These are phyloP conservation scores for Skeletonema costatum DNA, from an alignment of 108 stramenopile species.

Conservation along the genomic window DNA sequence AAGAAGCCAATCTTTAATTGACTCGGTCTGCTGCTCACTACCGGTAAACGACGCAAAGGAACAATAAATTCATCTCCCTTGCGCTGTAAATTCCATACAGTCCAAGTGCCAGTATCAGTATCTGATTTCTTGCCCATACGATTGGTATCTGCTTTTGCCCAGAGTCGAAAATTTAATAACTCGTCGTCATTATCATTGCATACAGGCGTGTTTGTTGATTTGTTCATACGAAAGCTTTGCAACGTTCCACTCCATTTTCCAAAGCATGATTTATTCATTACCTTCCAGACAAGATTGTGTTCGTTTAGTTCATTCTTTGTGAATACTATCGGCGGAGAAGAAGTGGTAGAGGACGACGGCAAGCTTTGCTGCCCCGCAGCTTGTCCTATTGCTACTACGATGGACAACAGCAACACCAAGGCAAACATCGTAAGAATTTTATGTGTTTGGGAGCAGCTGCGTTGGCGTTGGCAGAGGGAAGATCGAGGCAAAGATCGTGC, in stretches of 20 bases:
- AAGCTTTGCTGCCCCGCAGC: neutral
- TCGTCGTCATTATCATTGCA: neutral
- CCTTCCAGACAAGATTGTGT: neutral
- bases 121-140: neutral
- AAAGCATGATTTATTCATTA: neutral
- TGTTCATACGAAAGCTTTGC: neutral
- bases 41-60: neutral
- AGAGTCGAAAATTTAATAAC: neutral
- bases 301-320: neutral
- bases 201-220: neutral
- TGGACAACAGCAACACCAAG: neutral
- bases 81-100: neutral
- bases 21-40: neutral
- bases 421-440: neutral
- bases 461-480: too few relatives aligned
- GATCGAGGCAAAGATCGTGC: too few relatives aligned
- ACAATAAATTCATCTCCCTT: neutral
- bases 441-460: too few relatives aligned
- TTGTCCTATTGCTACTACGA: neutral
- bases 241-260: neutral
- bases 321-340: neutral
- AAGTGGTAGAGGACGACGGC: neutral
- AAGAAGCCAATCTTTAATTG: neutral
- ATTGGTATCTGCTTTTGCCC: neutral
- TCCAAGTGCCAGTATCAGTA: constrained; percentile 1